Conservation (phyloP, 2,329 filamentous ascomycete genomes). For the Trichoderma sp. region DNA sequence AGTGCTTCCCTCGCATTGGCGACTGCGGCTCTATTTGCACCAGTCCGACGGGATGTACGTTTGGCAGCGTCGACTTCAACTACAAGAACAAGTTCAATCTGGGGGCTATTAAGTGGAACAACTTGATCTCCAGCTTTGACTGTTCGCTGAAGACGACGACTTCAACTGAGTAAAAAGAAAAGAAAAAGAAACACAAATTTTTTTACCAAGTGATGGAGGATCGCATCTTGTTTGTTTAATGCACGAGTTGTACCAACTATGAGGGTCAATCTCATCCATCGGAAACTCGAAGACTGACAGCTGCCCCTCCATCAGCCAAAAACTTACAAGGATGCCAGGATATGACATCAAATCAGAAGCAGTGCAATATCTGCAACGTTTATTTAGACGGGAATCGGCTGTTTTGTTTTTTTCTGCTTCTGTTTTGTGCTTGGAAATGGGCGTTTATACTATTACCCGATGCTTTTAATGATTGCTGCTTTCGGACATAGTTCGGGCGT, state of each 20-base stretch:
- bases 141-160: constrained; percentile 24
- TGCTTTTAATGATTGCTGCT: background rate
- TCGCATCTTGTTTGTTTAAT: background rate
- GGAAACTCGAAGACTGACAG: background rate
- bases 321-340: background rate
- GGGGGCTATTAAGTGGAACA: constrained; percentile 45
- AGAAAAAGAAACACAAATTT: background rate
- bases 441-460: constrained; percentile 20
- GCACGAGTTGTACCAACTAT: background rate
- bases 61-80: constrained; percentile 46
- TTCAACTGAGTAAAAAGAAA: background rate
- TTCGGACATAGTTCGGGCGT: constrained; percentile 19
- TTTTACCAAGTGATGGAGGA: background rate
- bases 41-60: constrained; percentile 53
- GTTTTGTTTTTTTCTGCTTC: background rate
- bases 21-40: constrained; percentile 46
- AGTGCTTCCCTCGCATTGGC: constrained; percentile 45
- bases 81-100: constrained; percentile 50
- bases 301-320: background rate
- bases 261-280: background rate
- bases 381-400: background rate
- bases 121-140: constrained; percentile 37
- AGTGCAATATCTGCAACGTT: too few relatives aligned
- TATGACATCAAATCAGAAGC: background rate
- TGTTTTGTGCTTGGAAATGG: background rate